These are phyloP conservation scores for Glarea lozoyensis DNA, from an alignment of 495 filamentous ascomycete species.

Conservation along the genomic window DNA sequence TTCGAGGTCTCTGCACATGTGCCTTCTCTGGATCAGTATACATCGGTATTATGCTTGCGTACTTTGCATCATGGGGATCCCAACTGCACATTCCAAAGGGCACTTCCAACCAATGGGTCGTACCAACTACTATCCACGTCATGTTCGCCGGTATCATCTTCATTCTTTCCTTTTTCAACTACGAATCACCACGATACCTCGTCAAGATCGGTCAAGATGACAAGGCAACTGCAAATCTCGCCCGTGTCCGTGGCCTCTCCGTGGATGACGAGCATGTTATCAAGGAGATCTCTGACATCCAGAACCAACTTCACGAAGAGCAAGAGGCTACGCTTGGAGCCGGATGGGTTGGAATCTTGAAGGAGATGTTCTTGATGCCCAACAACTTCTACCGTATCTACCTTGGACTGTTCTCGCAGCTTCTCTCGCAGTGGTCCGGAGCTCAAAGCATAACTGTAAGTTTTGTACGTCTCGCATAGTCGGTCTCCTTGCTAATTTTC, in stretches of 20 bases:
- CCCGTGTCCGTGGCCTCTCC: slow-evolving; percentile 39
- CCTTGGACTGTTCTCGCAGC: slow-evolving; percentile 25
- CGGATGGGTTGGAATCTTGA: slow-evolving; percentile 43
- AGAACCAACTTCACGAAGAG: slow-evolving; percentile 38
- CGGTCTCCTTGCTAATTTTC: too few relatives aligned
- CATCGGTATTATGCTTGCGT: slow-evolving; percentile 49
- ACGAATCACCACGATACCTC: slow-evolving; percentile 48
- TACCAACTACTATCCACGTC: slow-evolving; percentile 63
- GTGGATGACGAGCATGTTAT: slow-evolving; percentile 39
- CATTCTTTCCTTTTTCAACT: slow-evolving; percentile 47
- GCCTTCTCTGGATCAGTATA: slow-evolving; percentile 58
- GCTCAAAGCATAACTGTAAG: slow-evolving; percentile 61
- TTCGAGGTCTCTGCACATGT: slow-evolving; percentile 61
- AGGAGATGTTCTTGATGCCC: slow-evolving; percentile 50
- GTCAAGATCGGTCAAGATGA: slow-evolving; percentile 29
- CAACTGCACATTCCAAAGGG: slow-evolving; percentile 2
- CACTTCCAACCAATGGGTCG: slow-evolving; percentile 24
- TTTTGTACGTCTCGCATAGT: too few relatives aligned
- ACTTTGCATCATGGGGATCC: slow-evolving; percentile 10
- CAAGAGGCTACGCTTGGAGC: slow-evolving; percentile 48
- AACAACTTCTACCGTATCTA: slow-evolving; percentile 54
- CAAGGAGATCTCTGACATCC: slow-evolving; percentile 41
- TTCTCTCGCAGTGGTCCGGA: slow-evolving; percentile 63
- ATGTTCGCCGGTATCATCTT: slow-evolving; percentile 63
- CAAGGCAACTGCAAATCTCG: slow-evolving; percentile 34